phyloP scores from a whole-genome alignment of 768 basidiomycete genomes.

The Lactarius psammicola region DNA sequence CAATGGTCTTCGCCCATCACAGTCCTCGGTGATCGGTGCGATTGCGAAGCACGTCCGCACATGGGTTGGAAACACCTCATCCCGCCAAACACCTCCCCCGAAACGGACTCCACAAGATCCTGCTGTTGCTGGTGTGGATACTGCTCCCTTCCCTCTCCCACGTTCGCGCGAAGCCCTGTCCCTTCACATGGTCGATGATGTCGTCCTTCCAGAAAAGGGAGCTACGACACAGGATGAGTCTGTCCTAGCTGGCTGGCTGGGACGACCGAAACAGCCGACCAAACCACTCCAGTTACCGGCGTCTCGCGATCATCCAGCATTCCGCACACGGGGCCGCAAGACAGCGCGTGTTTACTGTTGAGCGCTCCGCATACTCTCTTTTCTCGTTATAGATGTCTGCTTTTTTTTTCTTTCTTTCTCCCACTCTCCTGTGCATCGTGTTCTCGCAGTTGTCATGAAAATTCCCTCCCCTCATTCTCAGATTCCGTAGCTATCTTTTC shows the following conservation, averaged over 20 bases:
- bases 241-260: conserved; percentile 17
- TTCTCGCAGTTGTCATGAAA: conserved; percentile 18
- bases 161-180: conserved; percentile 23
- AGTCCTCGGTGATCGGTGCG: conserved; percentile 24
- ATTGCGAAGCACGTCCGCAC: conserved; percentile 29
- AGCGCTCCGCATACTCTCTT: conserved; percentile 29
- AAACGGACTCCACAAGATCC: conserved; percentile 23
- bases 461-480: conserved; percentile 12
- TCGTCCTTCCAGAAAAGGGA: conserved; percentile 23
- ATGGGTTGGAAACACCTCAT: conserved; percentile 27
- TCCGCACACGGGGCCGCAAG: conserved; percentile 46
- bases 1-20: neutral
- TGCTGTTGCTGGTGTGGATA: conserved; percentile 18
- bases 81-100: conserved; percentile 13
- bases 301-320: conserved; percentile 37
- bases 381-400: conserved; percentile 20
- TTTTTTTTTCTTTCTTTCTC: conserved; percentile 18
- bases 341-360: conserved; percentile 38
- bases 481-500: conserved; percentile 7
- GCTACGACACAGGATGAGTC: conserved; percentile 4
- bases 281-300: conserved; percentile 11
- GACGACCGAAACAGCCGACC: conserved; percentile 5
- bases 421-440: conserved; percentile 12
- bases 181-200: conserved; percentile 29
- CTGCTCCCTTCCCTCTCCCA: conserved; percentile 13